A percentile compares a stretch with the other conserved stretches of the same genome.
Evolutionary conservation across 2,329 filamentous ascomycete species (phyloP).

Genomic region (Xylaria polymorpha): DNA sequence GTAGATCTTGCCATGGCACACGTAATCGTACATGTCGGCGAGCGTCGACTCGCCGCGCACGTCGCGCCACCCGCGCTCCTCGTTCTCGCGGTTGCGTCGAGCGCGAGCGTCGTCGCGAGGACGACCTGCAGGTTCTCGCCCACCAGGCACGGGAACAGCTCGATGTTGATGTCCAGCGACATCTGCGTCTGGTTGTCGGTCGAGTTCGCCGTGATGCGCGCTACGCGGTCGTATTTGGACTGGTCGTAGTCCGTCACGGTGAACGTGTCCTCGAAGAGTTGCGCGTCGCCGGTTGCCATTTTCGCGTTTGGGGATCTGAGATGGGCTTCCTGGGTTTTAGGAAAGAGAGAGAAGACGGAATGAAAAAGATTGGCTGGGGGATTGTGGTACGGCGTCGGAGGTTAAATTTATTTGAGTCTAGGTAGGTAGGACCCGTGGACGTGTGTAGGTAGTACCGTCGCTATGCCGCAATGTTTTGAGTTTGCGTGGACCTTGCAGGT

Average conservation of each 20-base stretch:
- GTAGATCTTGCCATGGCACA: slow-evolving; percentile 90
- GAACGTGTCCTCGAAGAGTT: slow-evolving; percentile 95
- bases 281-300: slow-evolving; percentile 78
- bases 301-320: slow-evolving; percentile 5
- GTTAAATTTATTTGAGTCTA: neutral
- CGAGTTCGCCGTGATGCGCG: slow-evolving; percentile 82
- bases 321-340: neutral
- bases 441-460: neutral
- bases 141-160: slow-evolving; percentile 82
- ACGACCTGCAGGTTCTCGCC: slow-evolving; percentile 84
- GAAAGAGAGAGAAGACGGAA: neutral
- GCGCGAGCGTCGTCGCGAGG: slow-evolving; percentile 83
- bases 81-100: slow-evolving; percentile 57
- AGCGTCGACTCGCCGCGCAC: slow-evolving; percentile 69
- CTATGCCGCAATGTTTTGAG: neutral
- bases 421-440: no score
- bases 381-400: neutral
- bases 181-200: slow-evolving; percentile 80
- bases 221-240: slow-evolving; percentile 94
- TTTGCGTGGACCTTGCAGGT: neutral
- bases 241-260: slow-evolving; percentile 81
- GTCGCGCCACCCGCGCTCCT: slow-evolving; percentile 78
- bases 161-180: slow-evolving; percentile 91
- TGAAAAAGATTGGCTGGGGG: neutral
- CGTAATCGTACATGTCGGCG: slow-evolving; percentile 87